A percentile compares a stretch with the other conserved stretches of the same genome.
Evolutionary conservation across 768 basidiomycete genomes (phyloP).

Genomic region (Lactarius indigo): DNA sequence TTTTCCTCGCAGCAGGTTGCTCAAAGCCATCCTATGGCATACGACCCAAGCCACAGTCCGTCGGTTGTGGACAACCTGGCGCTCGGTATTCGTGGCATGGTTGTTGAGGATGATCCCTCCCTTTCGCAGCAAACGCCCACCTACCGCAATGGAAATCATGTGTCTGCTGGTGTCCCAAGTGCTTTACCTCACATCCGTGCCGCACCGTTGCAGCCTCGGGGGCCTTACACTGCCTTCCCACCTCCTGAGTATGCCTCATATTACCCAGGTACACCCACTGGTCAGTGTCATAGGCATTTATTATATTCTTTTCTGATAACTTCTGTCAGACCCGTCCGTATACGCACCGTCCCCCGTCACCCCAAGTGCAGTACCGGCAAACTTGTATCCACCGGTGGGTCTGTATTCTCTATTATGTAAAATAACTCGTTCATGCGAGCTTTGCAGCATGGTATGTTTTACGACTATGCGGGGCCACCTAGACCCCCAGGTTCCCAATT

Average conservation of each 20-base stretch:
- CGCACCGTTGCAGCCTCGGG: slow-evolving; percentile 43
- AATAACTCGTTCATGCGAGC: slow-evolving; percentile 38
- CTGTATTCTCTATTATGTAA: slow-evolving; percentile 40
- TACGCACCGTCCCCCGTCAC: slow-evolving; percentile 48
- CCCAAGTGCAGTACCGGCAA: slow-evolving; percentile 40
- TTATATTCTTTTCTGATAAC: slow-evolving; percentile 49
- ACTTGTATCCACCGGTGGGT: slow-evolving; percentile 46
- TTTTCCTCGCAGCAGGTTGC: slow-evolving; percentile 33
- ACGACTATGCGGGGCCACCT: slow-evolving; percentile 49
- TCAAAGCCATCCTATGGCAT: slow-evolving; percentile 27
- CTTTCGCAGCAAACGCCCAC: slow-evolving; percentile 30
- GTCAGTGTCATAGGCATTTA: slow-evolving; percentile 42
- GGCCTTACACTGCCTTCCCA: slow-evolving; percentile 48
- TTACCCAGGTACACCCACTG: slow-evolving; percentile 48
- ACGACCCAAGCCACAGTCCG: slow-evolving; percentile 40
- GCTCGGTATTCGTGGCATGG: slow-evolving; percentile 57
- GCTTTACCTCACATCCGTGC: slow-evolving; percentile 40
- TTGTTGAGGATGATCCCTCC: slow-evolving; percentile 51
- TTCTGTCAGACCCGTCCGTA: slow-evolving; percentile 45
- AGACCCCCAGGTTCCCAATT: slow-evolving; percentile 53
- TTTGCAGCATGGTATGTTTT: slow-evolving; percentile 53
- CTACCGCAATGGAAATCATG: slow-evolving; percentile 38
- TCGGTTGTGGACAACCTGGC: slow-evolving; percentile 48
- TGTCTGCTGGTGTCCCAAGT: slow-evolving; percentile 32
- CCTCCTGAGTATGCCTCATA: slow-evolving; percentile 59